phyloP scores from a whole-genome alignment of 78 protist genomes.

The Salpingoeca rosetta region DNA sequence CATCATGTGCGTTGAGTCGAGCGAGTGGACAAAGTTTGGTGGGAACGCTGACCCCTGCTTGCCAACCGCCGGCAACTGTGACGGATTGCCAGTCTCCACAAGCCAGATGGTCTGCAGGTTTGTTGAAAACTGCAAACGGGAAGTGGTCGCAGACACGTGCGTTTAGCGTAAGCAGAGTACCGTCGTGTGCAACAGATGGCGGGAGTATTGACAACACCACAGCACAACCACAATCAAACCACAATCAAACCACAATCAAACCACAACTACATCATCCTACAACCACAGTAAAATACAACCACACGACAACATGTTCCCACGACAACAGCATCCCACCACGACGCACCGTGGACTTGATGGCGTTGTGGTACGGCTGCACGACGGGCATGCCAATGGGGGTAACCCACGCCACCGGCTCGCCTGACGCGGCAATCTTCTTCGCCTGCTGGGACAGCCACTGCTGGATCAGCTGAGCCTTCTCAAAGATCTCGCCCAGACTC shows the following conservation, averaged over 20 bases:
- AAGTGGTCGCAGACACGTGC: too few relatives aligned
- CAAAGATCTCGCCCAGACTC: constrained; percentile 59
- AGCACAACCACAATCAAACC: background rate
- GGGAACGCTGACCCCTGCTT: constrained; percentile 80
- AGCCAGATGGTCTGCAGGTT: background rate
- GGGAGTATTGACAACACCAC: too few relatives aligned
- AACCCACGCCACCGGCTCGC: constrained; percentile 58
- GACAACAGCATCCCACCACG: background rate
- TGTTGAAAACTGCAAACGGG: background rate
- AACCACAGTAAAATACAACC: background rate
- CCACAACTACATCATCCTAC: background rate
- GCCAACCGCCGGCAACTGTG: background rate
- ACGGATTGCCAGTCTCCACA: background rate
- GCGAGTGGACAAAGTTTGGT: constrained; percentile 88
- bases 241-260: too few relatives aligned
- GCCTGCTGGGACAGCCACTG: constrained; percentile 64
- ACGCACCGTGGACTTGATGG: too few relatives aligned
- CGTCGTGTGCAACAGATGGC: too few relatives aligned
- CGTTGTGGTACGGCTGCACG: constrained; percentile 70
- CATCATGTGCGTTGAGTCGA: constrained; percentile 88
- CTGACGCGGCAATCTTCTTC: constrained; percentile 20
- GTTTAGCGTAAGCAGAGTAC: too few relatives aligned
- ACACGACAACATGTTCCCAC: too few relatives aligned
- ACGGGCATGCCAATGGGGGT: constrained; percentile 85
- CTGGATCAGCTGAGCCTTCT: constrained; percentile 61